phyloP scores from a whole-genome alignment of 192 early-diverging fungal species.

The Gaertneriomyces sp. region DNA sequence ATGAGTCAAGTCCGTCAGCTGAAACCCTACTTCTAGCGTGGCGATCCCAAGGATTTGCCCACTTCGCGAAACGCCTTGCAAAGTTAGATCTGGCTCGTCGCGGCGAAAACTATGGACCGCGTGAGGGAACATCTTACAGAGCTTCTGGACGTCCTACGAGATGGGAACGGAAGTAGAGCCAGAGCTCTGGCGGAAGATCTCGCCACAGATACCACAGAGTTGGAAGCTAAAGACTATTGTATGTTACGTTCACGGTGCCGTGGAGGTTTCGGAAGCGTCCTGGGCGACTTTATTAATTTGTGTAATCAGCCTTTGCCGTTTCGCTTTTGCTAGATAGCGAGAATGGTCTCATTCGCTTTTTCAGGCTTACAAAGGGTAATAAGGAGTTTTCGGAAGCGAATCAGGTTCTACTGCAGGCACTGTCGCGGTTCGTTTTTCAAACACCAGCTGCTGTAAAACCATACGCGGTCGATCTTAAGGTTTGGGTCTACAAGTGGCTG shows the following conservation, averaged over 20 bases:
- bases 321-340: conserved; percentile 34
- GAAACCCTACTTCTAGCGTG: no score
- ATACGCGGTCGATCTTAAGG: conserved; percentile 32
- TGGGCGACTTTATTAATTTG: not conserved
- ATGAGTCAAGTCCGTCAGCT: no score
- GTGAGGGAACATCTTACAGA: no score
- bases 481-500: not conserved
- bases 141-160: no score
- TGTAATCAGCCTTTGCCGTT: conserved; percentile 24
- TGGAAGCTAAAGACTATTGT: not conserved
- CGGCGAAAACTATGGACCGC: no score
- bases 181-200: not conserved
- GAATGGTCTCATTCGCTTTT: conserved; percentile 24
- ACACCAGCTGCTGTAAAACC: conserved; percentile 3
- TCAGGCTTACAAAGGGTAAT: conserved; percentile 15
- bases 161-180: no score
- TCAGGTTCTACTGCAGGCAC: conserved; percentile 11
- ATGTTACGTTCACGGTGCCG: not conserved
- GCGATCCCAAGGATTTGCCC: no score
- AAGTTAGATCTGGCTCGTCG: no score
- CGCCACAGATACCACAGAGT: not conserved
- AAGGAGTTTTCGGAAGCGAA: conserved; percentile 32
- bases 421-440: conserved; percentile 19
- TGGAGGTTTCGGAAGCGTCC: no score
- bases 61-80: no score